Conservation (phyloP, 2,329 filamentous ascomycete species). For the Colletotrichum melonis region DNA sequence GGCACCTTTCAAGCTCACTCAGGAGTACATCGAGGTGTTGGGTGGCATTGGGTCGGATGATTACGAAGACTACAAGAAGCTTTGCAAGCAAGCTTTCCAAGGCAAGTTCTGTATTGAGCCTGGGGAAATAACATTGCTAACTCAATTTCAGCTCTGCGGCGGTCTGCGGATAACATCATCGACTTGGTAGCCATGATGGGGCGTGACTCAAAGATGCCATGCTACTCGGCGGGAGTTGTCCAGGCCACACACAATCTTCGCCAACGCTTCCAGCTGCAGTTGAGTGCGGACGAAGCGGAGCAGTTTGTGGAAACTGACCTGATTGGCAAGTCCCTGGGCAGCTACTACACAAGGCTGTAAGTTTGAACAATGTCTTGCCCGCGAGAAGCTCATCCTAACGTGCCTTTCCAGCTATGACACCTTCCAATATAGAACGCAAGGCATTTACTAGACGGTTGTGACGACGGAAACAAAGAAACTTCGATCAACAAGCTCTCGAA, state of each 20-base stretch:
- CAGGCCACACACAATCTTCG: constrained; percentile 77
- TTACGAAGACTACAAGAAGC: constrained; percentile 79
- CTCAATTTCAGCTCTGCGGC: constrained; percentile 69
- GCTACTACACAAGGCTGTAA: constrained; percentile 88
- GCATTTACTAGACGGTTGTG: constrained; percentile 75
- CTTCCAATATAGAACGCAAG: constrained; percentile 89
- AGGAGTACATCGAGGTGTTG: constrained; percentile 87
- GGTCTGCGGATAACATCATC: constrained; percentile 83
- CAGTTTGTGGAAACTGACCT: constrained; percentile 84
- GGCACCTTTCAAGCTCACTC: constrained; percentile 86
- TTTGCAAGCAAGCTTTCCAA: constrained; percentile 88
- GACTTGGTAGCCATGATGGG: constrained; percentile 89
- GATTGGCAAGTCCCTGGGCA: constrained; percentile 83
- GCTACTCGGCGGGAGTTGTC: constrained; percentile 79
- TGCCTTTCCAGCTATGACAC: constrained; percentile 74
- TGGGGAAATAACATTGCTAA: background rate
- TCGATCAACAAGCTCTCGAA: constrained; percentile 15
- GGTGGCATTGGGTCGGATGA: constrained; percentile 77
- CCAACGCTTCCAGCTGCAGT: constrained; percentile 83
- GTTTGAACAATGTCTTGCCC: constrained; percentile 43
- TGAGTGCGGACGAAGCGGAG: constrained; percentile 85
- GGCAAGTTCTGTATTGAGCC: constrained; percentile 56
- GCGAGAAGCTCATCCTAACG: constrained; percentile 1
- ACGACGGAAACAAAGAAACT: background rate
- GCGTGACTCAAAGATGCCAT: constrained; percentile 84